Conservation (phyloP, 1,284 basidiomycete genomes). For the Melanopsichium pennsylvanicum region DNA sequence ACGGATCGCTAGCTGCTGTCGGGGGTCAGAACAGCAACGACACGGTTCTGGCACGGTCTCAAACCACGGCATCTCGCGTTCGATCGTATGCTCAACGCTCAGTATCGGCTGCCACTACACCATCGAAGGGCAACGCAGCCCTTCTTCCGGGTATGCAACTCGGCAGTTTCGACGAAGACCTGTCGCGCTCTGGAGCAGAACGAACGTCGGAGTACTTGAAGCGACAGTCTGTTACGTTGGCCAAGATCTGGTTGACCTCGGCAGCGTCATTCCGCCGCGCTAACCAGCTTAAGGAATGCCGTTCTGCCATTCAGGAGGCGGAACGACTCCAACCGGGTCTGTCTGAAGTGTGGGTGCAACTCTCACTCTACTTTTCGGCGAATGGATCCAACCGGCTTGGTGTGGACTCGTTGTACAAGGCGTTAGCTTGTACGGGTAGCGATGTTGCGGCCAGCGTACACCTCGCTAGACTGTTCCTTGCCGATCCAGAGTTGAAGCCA, state of each 20-base stretch:
- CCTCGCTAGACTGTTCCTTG: constrained; percentile 58
- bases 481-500: constrained; percentile 42
- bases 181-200: constrained; percentile 23
- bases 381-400: constrained; percentile 38
- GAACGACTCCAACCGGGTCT: constrained; percentile 86
- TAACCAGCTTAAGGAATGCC: constrained; percentile 86
- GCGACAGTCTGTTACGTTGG: constrained; percentile 68
- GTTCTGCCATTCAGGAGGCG: constrained; percentile 91
- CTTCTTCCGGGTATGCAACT: constrained; percentile 32
- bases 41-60: constrained; percentile 15
- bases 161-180: constrained; percentile 17
- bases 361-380: constrained; percentile 51
- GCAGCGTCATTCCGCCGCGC: constrained; percentile 90
- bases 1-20: constrained; percentile 31
- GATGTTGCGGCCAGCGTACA: constrained; percentile 60
- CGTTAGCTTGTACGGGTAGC: constrained; percentile 54
- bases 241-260: constrained; percentile 89
- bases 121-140: constrained; percentile 12
- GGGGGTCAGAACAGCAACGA: constrained; percentile 26
- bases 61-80: constrained; percentile 14
- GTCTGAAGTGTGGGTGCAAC: constrained; percentile 90
- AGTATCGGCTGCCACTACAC: constrained; percentile 8
- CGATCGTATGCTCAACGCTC: constrained; percentile 30
- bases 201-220: constrained; percentile 28
- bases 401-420: constrained; percentile 63